Evolutionary conservation across 148 eudicot species (phyloP).

Genomic region (Bassia scoparia): DNA sequence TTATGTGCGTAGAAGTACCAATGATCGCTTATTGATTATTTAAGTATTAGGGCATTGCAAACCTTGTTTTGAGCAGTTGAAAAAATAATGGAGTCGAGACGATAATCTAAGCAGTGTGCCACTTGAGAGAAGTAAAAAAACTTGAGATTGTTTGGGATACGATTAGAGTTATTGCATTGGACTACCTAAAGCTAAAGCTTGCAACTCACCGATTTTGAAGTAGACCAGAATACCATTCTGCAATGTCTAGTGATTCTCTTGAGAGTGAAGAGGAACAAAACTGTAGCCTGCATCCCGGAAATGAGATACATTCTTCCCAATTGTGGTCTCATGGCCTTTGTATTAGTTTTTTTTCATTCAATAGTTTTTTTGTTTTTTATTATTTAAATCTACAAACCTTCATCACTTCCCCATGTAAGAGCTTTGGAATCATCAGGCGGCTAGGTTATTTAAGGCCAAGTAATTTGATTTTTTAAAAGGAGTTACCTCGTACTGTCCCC

Average conservation of each 20-base stretch:
- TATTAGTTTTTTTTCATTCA: neutral
- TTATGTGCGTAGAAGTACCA: too few species aligned
- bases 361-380: neutral
- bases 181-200: constrained; percentile 62
- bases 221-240: constrained; percentile 82
- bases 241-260: constrained; percentile 61
- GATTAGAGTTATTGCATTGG: constrained; percentile 73
- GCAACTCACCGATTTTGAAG: constrained; percentile 80
- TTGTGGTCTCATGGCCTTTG: neutral
- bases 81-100: constrained; percentile 59
- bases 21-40: too few species aligned
- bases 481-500: too few species aligned
- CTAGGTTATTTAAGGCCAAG: too few species aligned
- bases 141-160: constrained; percentile 85
- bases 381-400: too few species aligned
- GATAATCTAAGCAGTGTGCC: constrained; percentile 75
- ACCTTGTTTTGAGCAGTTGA: constrained; percentile 58
- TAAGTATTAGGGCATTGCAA: too few species aligned
- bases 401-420: too few species aligned
- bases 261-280: constrained; percentile 27
- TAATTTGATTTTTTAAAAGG: too few species aligned
- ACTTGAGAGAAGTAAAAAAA: constrained; percentile 53
- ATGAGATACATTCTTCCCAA: constrained; percentile 23
- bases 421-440: too few species aligned
- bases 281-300: constrained; percentile 22